Evolutionary conservation across 2,329 filamentous ascomycete species (phyloP), one percentile per base, ranked within the genome.

Genomic region (Hypoxylon sp.): DNA sequence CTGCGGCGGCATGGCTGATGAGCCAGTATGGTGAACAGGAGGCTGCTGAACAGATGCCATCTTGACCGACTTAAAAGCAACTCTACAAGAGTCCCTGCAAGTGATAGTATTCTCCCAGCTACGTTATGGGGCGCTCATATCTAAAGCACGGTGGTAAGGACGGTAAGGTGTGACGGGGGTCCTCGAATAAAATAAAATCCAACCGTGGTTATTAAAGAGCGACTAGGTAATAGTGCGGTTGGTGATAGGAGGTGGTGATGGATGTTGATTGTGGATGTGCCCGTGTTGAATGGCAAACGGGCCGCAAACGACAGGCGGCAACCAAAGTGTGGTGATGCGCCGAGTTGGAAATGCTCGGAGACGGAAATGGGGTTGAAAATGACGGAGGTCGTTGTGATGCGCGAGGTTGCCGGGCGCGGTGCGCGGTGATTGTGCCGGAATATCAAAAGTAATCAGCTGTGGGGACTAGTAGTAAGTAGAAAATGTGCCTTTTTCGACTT

Each of bases 11-110:
- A 94, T 84, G 68, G 85, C 84, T 51, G 83, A 66, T 66, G 84
- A 85, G 74, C 87, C 88, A 71, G 88, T 87, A 78, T 91, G 87
- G 80, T 91, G 88, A 81, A 92, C 87, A 75, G 91, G 88, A 72
- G 90, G 86, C 76, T 89, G 83, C 83, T 96, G 93, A 77, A 94
- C 90, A 71, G 92, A 94, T 80, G 93, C 91, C 93, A 97, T 97
- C 77, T 67, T 86, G 81, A 60, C 67, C 57, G 57, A 70, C 4
- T 60, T 48, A 44, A 53, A 51, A 66, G 58, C 14, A 66, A 66
- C 54, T 61, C 58, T 63, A 70, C 71, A 69, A 47, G 63, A 39
- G 61, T 73, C 69, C 62, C 62, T 47, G 65, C 66, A 67, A 71
- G 63, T 61, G 61, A 52, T 71, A 62, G 60, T 73, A 63, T 74